Conservation (phyloP, 306 rosid species). For the Crataegus laevigata region DNA sequence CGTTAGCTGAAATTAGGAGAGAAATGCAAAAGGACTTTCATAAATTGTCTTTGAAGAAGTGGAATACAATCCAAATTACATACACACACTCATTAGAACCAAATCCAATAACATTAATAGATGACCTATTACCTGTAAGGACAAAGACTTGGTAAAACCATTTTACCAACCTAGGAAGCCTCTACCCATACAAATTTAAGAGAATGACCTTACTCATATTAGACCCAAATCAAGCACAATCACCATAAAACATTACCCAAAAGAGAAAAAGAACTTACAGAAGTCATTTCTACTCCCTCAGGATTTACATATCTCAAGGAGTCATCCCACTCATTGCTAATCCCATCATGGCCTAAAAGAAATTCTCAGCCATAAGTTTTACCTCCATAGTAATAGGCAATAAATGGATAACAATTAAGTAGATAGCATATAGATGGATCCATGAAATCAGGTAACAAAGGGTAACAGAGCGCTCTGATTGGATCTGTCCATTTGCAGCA, state of each 20-base stretch:
- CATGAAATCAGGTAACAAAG: slow-evolving; percentile 57
- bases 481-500: slow-evolving; percentile 62
- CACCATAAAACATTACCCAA: background rate
- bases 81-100: no score
- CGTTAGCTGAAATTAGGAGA: no score
- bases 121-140: no score
- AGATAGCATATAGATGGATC: slow-evolving; percentile 71
- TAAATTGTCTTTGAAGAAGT: no score
- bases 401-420: slow-evolving; percentile 59
- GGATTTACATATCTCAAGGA: slow-evolving; percentile 57
- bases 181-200: background rate
- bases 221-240: background rate
- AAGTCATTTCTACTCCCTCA: slow-evolving; percentile 77
- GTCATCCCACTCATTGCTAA: slow-evolving; percentile 71
- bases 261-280: slow-evolving; percentile 36
- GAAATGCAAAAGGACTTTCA: no score
- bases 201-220: background rate
- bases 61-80: no score
- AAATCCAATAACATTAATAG: no score
- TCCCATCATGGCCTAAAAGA: slow-evolving; percentile 53
- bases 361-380: background rate
- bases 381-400: slow-evolving; percentile 78
- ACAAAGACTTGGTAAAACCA: no score
- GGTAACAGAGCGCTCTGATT: slow-evolving; percentile 63
- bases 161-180: no score